phyloP scores from a whole-genome alignment of 805 yeast species.

The Yamadazyma ubonensis region DNA sequence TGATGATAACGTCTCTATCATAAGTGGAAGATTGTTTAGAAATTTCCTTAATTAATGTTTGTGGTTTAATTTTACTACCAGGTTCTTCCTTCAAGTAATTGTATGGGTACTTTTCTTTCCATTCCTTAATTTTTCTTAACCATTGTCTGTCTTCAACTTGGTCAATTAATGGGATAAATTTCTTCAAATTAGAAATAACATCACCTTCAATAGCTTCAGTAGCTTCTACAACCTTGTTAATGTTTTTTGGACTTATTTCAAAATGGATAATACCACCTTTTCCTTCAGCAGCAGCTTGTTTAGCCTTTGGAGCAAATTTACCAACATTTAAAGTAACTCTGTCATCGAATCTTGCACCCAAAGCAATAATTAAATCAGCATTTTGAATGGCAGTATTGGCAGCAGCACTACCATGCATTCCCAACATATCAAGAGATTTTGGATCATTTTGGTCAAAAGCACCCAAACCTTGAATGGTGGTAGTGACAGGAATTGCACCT shows the following conservation, averaged over 20 bases:
- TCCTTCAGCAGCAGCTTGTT: conserved; percentile 78
- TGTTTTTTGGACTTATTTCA: conserved; percentile 94
- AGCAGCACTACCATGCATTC: conserved; percentile 97
- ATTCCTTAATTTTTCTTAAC: conserved; percentile 68
- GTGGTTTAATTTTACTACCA: conserved; percentile 84
- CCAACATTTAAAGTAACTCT: conserved; percentile 88
- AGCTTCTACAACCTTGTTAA: conserved; percentile 95
- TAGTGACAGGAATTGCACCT: conserved; percentile 93
- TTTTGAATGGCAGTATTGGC: conserved; percentile 93
- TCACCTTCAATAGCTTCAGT: conserved; percentile 98
- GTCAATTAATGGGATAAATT: conserved; percentile 68
- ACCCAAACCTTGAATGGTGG: conserved; percentile 92
- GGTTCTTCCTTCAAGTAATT: conserved; percentile 78
- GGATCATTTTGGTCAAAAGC: conserved; percentile 90
- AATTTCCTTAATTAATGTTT: conserved; percentile 79
- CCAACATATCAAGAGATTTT: conserved; percentile 91
- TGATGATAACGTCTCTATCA: conserved; percentile 75
- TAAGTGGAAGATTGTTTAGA: conserved; percentile 65
- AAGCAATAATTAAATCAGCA: conserved; percentile 89
- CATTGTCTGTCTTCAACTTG: conserved; percentile 72
- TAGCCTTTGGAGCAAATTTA: conserved; percentile 93
- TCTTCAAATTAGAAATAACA: conserved; percentile 72
- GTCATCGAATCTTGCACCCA: conserved; percentile 98
- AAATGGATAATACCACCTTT: conserved; percentile 97
- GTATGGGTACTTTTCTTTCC: conserved; percentile 89